Evolutionary conservation across 768 basidiomycete genomes (phyloP).

Genomic region (Lactarius trivialis): DNA sequence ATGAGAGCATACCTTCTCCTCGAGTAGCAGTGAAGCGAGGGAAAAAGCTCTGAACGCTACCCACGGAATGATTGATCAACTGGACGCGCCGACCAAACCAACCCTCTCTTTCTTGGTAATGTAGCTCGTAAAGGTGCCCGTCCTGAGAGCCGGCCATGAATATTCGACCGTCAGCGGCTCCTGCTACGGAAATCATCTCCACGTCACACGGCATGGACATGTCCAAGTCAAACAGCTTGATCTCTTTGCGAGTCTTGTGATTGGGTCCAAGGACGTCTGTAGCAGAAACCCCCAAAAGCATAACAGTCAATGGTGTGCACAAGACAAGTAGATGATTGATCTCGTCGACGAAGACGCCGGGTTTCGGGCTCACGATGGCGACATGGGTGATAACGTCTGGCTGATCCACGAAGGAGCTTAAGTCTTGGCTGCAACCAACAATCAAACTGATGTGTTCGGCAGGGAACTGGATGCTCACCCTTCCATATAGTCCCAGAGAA

Average conservation of each 20-base stretch:
- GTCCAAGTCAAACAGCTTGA: constrained; percentile 88
- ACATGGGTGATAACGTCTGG: constrained; percentile 86
- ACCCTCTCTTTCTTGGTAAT: constrained; percentile 83
- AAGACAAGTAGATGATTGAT: constrained; percentile 86
- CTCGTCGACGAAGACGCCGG: constrained; percentile 85
- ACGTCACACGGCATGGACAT: constrained; percentile 71
- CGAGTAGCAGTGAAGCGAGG: constrained; percentile 63
- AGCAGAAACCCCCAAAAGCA: constrained; percentile 76
- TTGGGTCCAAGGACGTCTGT: constrained; percentile 37
- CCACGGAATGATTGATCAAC: constrained; percentile 81
- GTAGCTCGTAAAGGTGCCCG: constrained; percentile 85
- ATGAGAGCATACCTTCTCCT: constrained; percentile 50
- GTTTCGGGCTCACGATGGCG: constrained; percentile 79
- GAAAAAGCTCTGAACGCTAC: constrained; percentile 69
- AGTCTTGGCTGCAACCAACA: constrained; percentile 57
- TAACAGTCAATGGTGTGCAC: constrained; percentile 76
- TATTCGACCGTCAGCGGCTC: constrained; percentile 76
- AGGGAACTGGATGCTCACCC: constrained; percentile 48
- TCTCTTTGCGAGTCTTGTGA: constrained; percentile 49
- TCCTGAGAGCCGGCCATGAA: constrained; percentile 86
- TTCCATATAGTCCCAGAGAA: constrained; percentile 94
- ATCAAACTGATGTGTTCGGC: constrained; percentile 3
- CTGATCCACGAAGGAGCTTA: constrained; percentile 88
- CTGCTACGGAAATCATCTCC: constrained; percentile 79
- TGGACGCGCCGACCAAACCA: constrained; percentile 89